Conservation (phyloP, 768 basidiomycete species). For the Serendipita sp. region DNA sequence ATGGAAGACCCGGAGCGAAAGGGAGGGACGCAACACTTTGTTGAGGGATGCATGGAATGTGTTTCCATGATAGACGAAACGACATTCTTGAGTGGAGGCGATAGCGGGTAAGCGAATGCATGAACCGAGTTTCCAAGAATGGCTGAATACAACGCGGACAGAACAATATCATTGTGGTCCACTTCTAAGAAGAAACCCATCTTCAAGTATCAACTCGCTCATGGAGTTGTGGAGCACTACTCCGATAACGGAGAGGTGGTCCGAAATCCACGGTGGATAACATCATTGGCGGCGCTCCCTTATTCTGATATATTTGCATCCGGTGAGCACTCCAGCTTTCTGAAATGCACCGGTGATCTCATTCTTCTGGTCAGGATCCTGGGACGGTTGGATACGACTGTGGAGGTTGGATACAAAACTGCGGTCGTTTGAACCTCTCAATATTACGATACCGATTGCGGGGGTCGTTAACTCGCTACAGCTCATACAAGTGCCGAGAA, state of each 20-base stretch:
- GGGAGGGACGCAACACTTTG: constrained; percentile 30
- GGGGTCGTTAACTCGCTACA: constrained; percentile 90
- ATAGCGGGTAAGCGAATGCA: constrained; percentile 63
- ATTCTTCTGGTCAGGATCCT: constrained; percentile 57
- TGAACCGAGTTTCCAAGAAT: background rate
- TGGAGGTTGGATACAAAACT: constrained; percentile 79
- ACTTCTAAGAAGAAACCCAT: constrained; percentile 91
- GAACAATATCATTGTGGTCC: constrained; percentile 85
- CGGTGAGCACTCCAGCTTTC: constrained; percentile 32
- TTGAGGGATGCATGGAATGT: constrained; percentile 85
- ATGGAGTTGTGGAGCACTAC: constrained; percentile 60
- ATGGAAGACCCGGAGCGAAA: constrained; percentile 25
- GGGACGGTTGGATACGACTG: constrained; percentile 77
- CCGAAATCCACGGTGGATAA: constrained; percentile 80
- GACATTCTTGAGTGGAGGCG: constrained; percentile 85
- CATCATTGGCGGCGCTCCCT: constrained; percentile 59
- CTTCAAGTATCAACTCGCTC: constrained; percentile 72
- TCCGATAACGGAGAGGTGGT: constrained; percentile 64
- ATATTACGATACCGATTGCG: constrained; percentile 45
- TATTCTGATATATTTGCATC: constrained; percentile 88
- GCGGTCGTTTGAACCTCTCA: constrained; percentile 48
- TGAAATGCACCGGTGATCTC: too few relatives aligned
- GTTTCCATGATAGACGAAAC: constrained; percentile 92
- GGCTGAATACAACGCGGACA: constrained; percentile 19
- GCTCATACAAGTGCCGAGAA: constrained; percentile 39